These are phyloP conservation scores for Stemphylium lycopersici DNA, from an alignment of 2,329 filamentous ascomycete species.

Conservation along the genomic window DNA sequence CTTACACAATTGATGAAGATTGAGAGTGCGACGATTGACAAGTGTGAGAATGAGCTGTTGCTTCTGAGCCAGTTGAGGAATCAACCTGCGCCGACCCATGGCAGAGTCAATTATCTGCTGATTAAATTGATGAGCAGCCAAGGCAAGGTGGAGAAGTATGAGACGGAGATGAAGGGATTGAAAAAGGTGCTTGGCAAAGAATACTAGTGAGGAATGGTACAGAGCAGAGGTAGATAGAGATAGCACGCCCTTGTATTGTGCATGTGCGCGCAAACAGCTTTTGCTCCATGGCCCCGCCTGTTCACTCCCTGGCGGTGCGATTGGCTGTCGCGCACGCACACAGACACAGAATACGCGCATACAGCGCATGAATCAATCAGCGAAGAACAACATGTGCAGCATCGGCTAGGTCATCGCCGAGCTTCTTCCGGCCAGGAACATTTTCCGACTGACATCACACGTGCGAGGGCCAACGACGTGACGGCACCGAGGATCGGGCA, in stretches of 20 bases:
- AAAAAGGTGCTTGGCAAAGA: conserved; percentile 72
- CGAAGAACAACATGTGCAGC: background rate
- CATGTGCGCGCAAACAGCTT: background rate
- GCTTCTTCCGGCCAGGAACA: background rate
- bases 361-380: background rate
- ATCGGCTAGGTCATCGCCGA: background rate
- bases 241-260: background rate
- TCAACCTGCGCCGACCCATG: conserved; percentile 70
- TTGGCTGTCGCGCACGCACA: background rate
- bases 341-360: background rate
- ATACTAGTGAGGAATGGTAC: conserved; percentile 32
- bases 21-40: conserved; percentile 76
- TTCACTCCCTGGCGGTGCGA: background rate
- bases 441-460: conserved; percentile 13
- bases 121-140: conserved; percentile 76
- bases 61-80: conserved; percentile 73
- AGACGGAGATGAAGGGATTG: conserved; percentile 71
- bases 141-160: conserved; percentile 73
- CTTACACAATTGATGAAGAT: conserved; percentile 71
- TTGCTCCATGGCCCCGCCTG: background rate
- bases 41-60: conserved; percentile 77
- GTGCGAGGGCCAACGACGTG: conserved; percentile 1
- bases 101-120: conserved; percentile 74
- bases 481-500: conserved; percentile 17
- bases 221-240: background rate